phyloP scores from a whole-genome alignment of 148 eudicot species.

The Drosera capensis region DNA sequence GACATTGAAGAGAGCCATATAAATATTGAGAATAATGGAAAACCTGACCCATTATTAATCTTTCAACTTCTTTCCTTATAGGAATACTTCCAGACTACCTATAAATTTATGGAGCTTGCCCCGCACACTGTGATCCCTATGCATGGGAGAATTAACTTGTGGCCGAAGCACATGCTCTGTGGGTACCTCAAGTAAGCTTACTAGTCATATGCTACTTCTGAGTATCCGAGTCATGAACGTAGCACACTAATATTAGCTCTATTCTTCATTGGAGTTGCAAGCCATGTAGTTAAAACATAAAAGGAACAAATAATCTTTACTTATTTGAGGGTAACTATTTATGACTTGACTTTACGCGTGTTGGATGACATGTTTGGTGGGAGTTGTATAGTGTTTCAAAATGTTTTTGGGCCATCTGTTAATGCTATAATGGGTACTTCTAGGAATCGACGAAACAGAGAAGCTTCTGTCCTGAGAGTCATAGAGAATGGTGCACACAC shows the following conservation, averaged over 20 bases:
- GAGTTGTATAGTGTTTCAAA: no score
- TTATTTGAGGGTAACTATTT: no score
- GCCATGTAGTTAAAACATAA: no score
- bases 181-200: slow-evolving; percentile 70
- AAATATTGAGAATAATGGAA: no score
- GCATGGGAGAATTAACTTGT: slow-evolving; percentile 85
- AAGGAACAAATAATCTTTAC: no score
- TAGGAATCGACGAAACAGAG: slow-evolving; percentile 89
- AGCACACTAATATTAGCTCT: no score
- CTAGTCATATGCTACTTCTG: not conserved
- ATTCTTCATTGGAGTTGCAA: no score
- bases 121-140: slow-evolving; percentile 66
- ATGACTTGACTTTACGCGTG: no score
- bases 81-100: slow-evolving; percentile 89
- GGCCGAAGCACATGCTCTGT: slow-evolving; percentile 95
- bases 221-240: not conserved
- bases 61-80: slow-evolving; percentile 16
- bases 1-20: no score
- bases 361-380: no score
- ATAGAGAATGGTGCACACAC: slow-evolving; percentile 67
- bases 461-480: slow-evolving; percentile 59
- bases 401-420: no score
- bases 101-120: slow-evolving; percentile 69
- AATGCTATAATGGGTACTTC: no score
- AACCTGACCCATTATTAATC: not conserved